Evolutionary conservation across 2,329 filamentous ascomycete genomes (phyloP), one percentile per base, ranked within the genome.

Genomic region (Fusarium buxicola): DNA sequence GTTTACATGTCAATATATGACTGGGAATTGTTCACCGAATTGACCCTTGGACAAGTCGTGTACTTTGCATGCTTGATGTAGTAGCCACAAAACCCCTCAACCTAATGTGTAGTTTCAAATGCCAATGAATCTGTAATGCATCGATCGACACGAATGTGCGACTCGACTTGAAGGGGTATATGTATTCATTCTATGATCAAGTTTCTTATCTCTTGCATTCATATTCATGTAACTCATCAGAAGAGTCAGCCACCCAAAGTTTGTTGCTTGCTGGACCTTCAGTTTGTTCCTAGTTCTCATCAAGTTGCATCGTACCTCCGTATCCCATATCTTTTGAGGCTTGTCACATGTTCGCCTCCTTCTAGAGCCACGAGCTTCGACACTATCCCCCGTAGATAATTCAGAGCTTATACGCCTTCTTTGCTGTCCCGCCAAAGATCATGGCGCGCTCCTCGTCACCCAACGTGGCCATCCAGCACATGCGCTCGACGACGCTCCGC

Each of bases 341-440:
- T 18, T 12, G 3, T 25, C 27, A 32, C 11, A 40, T 52, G 38
- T 36, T 40, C 24, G 34, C 38, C 34, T 44, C 25, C 21, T 13
- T 7, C 47, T 31, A 36, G 25, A 41, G 11, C 30, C 30, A 25
- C 48, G 8, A 44, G 34, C 24, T 40, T 28, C 12, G 21, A 34
- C 16, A 35, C 48, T n/a, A 5, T 36, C 15, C 16, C 16, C 21
- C 32, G 25, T 40, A n/a, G 8, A 3, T 16, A 16, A 11, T 36
- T 69, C 41, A 78, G 53, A 89, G 76, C 4, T 77, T 77, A 69
- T 96, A 97, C 2, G 90, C 92, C 76, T 86, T 83, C 48, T 84
- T 80, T 1, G 91, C 92, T 10, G 90, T 92, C 16, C 84, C 85
- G 43, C 85, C 86, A 86, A 92, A 97, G 43, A 97, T 81, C 75